Conservation (phyloP, 1,139 yeast genomes). For the Sugiyamaella paludigena region DNA sequence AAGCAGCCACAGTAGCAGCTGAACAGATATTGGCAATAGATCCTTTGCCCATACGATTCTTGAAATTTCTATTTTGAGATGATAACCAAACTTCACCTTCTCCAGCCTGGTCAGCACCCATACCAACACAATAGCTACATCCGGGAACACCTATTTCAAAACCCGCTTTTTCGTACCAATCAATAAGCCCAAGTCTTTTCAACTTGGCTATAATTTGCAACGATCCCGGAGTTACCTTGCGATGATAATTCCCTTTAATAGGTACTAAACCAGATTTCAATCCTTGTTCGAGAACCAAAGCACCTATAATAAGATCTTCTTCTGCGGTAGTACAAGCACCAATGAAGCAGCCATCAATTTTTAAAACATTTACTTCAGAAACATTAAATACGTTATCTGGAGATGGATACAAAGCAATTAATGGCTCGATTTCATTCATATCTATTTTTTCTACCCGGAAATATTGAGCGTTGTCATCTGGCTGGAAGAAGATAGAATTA, state of each 20-base stretch:
- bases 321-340: constrained; percentile 22
- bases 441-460: constrained; percentile 12
- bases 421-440: constrained; percentile 10
- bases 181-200: constrained; percentile 12
- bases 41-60: constrained; percentile 20
- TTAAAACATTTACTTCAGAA: constrained; percentile 4
- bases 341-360: constrained; percentile 18
- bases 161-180: constrained; percentile 20
- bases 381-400: constrained; percentile 18
- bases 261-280: constrained; percentile 14
- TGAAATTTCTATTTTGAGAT: constrained; percentile 18
- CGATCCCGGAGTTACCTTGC: constrained; percentile 19
- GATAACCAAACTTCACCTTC: constrained; percentile 20
- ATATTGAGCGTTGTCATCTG: constrained; percentile 16
- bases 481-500: constrained; percentile 8
- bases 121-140: constrained; percentile 19
- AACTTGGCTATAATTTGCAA: constrained; percentile 16
- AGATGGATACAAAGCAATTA: constrained; percentile 16
- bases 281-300: constrained; percentile 16
- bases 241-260: constrained; percentile 1
- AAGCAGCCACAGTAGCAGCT: constrained; percentile 20
- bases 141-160: constrained; percentile 20
- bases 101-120: constrained; percentile 20
- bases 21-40: constrained; percentile 17
- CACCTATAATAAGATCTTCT: constrained; percentile 19